phyloP scores from a whole-genome alignment of 2,329 filamentous ascomycete genomes.

The Fusarium sororula region DNA sequence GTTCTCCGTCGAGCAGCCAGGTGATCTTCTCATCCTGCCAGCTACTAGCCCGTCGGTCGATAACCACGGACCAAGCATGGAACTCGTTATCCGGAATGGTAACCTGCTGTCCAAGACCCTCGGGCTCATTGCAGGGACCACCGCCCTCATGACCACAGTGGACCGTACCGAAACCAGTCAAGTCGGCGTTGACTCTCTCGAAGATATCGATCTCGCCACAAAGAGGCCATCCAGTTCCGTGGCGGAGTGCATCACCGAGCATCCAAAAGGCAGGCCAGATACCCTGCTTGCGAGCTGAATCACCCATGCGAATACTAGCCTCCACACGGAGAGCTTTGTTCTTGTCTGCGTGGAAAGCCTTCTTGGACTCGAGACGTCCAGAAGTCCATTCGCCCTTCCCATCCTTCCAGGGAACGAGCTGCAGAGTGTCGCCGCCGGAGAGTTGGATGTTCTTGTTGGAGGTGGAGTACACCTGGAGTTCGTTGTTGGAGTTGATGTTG shows the following conservation, averaged over 20 bases:
- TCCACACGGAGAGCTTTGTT: conserved; percentile 55
- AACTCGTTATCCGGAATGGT: conserved; percentile 56
- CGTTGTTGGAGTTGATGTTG: conserved; percentile 58
- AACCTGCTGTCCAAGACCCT: conserved; percentile 49
- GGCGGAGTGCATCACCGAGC: conserved; percentile 57
- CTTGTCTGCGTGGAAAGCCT: conserved; percentile 54
- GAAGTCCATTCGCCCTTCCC: conserved; percentile 57
- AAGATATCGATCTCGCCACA: conserved; percentile 63
- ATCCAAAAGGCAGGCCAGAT: conserved; percentile 66
- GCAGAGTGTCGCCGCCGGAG: conserved; percentile 60
- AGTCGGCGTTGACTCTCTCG: conserved; percentile 58
- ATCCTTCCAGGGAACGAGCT: conserved; percentile 58
- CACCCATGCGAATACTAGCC: conserved; percentile 56
- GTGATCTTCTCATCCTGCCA: conserved; percentile 60
- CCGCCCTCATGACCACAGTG: conserved; percentile 57
- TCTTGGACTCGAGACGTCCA: conserved; percentile 58
- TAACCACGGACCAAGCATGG: conserved; percentile 59
- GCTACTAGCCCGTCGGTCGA: conserved; percentile 54
- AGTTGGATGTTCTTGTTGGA: conserved; percentile 59
- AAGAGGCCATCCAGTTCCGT: conserved; percentile 57
- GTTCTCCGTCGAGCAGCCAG: conserved; percentile 57
- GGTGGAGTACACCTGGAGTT: conserved; percentile 58
- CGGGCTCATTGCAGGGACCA: conserved; percentile 59
- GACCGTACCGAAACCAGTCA: conserved; percentile 57
- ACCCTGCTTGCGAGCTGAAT: conserved; percentile 53